Conservation (phyloP, 2,329 filamentous ascomycete genomes). For the Pseudogymnoascus sp. region DNA sequence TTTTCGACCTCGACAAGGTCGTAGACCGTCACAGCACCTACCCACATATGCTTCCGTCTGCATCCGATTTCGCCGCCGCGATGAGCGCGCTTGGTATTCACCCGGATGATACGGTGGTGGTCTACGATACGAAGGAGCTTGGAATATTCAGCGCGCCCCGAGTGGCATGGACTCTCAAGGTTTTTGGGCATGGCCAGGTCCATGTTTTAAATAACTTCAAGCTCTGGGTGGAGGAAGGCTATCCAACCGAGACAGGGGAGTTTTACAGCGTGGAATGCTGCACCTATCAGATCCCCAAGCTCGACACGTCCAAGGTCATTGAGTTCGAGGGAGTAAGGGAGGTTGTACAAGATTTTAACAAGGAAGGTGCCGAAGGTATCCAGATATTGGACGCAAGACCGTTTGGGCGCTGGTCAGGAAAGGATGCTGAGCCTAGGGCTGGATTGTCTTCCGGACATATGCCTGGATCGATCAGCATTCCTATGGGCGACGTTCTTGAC, state of each 20-base stretch:
- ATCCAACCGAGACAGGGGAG: slow-evolving; percentile 74
- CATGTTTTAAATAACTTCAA: slow-evolving; percentile 94
- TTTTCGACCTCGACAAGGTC: slow-evolving; percentile 92
- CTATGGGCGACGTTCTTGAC: slow-evolving; percentile 73
- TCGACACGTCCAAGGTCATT: slow-evolving; percentile 58
- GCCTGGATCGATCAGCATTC: slow-evolving; percentile 76
- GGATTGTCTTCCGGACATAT: slow-evolving; percentile 87
- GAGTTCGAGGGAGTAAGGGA: slow-evolving; percentile 77
- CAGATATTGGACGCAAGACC: slow-evolving; percentile 87
- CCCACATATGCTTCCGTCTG: slow-evolving; percentile 88
- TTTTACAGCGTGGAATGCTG: slow-evolving; percentile 60
- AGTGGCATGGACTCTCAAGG: slow-evolving; percentile 85
- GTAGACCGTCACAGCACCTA: slow-evolving; percentile 84
- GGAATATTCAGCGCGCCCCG: slow-evolving; percentile 92
- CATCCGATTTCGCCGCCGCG: slow-evolving; percentile 72
- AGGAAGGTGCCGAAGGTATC: slow-evolving; percentile 73
- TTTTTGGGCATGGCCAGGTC: slow-evolving; percentile 83
- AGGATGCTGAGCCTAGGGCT: slow-evolving; percentile 76
- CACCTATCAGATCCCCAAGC: slow-evolving; percentile 53
- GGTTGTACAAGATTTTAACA: slow-evolving; percentile 66
- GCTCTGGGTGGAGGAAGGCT: slow-evolving; percentile 79
- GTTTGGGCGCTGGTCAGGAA: slow-evolving; percentile 71
- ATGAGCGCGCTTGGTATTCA: slow-evolving; percentile 86
- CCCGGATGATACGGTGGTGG: slow-evolving; percentile 80
- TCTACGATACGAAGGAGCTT: slow-evolving; percentile 86